phyloP scores from a whole-genome alignment of 2,329 filamentous ascomycete genomes.

The Pseudopithomyces chartarum region DNA sequence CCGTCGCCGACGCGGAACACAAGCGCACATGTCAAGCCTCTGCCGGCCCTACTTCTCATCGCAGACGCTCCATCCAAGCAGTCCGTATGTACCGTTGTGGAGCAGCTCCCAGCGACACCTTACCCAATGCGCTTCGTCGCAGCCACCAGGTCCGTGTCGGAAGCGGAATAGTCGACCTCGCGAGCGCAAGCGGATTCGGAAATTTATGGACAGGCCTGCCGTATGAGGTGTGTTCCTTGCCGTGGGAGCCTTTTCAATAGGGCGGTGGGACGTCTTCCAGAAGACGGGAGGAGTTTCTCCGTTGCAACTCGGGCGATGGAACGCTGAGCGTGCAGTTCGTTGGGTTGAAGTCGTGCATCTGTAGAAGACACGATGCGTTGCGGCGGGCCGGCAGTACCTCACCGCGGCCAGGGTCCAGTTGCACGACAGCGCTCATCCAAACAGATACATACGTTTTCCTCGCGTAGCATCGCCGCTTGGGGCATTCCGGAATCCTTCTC shows the following conservation, averaged over 20 bases:
- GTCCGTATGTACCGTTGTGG: constrained; percentile 28
- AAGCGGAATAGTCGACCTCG: constrained; percentile 24
- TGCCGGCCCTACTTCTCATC: constrained; percentile 31
- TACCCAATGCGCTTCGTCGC: constrained; percentile 13
- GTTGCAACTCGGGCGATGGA: constrained; percentile 15
- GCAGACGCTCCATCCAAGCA: constrained; percentile 32
- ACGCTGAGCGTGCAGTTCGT: constrained; percentile 1
- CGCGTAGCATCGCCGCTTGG: constrained; percentile 6
- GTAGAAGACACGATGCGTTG: background rate
- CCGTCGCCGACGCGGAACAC: constrained; percentile 20
- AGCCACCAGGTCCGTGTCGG: constrained; percentile 25
- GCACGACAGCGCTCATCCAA: background rate
- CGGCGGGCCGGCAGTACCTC: constrained; percentile 1
- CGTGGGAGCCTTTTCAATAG: constrained; percentile 15
- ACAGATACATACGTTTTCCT: background rate
- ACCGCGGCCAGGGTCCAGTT: background rate
- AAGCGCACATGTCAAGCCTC: constrained; percentile 20
- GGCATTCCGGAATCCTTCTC: background rate
- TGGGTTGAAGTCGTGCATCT: constrained; percentile 1
- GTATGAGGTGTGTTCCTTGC: constrained; percentile 7
- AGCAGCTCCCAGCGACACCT: constrained; percentile 18
- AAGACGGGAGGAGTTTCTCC: constrained; percentile 28
- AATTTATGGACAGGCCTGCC: constrained; percentile 23
- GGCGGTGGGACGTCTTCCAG: constrained; percentile 18
- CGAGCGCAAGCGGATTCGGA: constrained; percentile 22